A percentile compares a stretch with the other conserved stretches of the same genome.
These are phyloP conservation scores for Brassica incana DNA, from an alignment of 345 rosid genomes.

Conservation along the genomic window DNA sequence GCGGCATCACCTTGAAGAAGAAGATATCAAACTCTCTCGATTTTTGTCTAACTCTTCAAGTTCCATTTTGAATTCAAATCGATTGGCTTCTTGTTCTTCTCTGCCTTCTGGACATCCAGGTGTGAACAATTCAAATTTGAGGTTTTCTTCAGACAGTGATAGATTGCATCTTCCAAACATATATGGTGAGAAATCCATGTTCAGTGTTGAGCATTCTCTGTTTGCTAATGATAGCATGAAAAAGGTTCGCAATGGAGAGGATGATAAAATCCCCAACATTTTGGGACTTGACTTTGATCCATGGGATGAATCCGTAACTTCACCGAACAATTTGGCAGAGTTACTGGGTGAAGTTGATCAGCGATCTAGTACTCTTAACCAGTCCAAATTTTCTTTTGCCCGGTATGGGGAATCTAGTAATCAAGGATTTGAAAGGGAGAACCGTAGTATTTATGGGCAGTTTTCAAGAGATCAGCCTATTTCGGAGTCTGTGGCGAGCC, in stretches of 20 bases:
- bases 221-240: slow-evolving; percentile 46
- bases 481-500: slow-evolving; percentile 50
- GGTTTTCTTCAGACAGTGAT: slow-evolving; percentile 43
- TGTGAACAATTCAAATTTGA: slow-evolving; percentile 37
- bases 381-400: slow-evolving; percentile 93
- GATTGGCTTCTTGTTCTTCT: slow-evolving; percentile 50
- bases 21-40: slow-evolving; percentile 44
- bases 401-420: slow-evolving; percentile 65
- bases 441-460: slow-evolving; percentile 46
- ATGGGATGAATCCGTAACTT: slow-evolving; percentile 69
- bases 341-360: slow-evolving; percentile 61
- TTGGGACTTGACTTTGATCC: slow-evolving; percentile 67
- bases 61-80: slow-evolving; percentile 44
- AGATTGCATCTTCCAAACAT: slow-evolving; percentile 48
- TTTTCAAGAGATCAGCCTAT: slow-evolving; percentile 42
- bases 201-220: slow-evolving; percentile 40
- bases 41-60: slow-evolving; percentile 51
- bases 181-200: slow-evolving; percentile 46
- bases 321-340: slow-evolving; percentile 55
- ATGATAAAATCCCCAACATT: slow-evolving; percentile 65
- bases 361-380: slow-evolving; percentile 58
- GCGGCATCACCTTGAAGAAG: slow-evolving; percentile 59
- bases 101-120: slow-evolving; percentile 37
- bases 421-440: slow-evolving; percentile 46
- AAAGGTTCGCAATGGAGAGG: slow-evolving; percentile 46